Evolutionary conservation across 805 yeast species (phyloP), one percentile per base, ranked within the genome.

Genomic region (Candida montana): DNA sequence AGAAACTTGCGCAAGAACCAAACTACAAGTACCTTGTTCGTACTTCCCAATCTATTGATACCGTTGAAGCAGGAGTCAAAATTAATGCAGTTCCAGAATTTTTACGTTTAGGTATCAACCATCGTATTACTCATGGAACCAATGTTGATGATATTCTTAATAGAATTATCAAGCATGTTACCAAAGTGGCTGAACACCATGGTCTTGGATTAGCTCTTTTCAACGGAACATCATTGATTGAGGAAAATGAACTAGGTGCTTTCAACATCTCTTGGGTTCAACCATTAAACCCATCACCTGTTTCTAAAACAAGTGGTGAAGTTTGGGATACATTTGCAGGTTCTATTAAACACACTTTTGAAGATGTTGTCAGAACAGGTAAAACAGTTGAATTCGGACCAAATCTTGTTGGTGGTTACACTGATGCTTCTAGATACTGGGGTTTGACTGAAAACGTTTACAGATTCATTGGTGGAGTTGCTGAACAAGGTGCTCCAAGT

Each of bases 61-160:
- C 81, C 15, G 65, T 84, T 44, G 52, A 61, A 5, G 91, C 90
- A 18, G 93, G 91, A 28, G 71, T 77, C 43, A 83, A 84, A 59
- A 70, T 79, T 29, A 83, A 84, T 53, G 87, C 90, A 2, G 63
- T 83, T 37, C 91, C 93, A 3, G 89, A 83, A 53, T 60, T 67
- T 27, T 75, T 74, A 4, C 61, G 61, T 23, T 63, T 79, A 29
- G 55, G 70, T 28, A 67, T 81, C 33, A 82, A 84, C 58, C 82
- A 81, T 53, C 68, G 91, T 54, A 66, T 83, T 31, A 72, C 77
- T 16, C 64, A 76, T 28, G 85, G 77, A 46, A 67, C 77, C 13
- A 59, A 69, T 18, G 66, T 71, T 1, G 57, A 64, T 27, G 47
- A 40, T 29, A 15, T 71, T 71, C 4, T 50, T 64, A 65, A 67